Evolutionary conservation across 306 rosid species (phyloP), one percentile per base, ranked within the genome.

Genomic region (Begonia loranthoides): DNA sequence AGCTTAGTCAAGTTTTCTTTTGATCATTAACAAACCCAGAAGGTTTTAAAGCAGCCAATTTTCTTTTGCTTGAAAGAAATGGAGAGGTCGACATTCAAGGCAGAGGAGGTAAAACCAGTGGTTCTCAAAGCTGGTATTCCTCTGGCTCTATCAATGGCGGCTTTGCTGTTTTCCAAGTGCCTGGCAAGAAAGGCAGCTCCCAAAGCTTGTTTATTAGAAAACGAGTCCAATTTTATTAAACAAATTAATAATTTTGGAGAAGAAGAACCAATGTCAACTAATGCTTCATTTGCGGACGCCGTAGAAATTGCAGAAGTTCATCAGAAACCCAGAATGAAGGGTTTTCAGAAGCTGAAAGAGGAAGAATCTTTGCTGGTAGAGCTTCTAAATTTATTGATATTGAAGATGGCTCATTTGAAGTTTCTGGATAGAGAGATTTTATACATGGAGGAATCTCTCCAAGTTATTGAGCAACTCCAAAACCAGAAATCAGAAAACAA

Each of bases 91-190:
- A 9, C 68, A 12, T 61, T 78, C 28, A 81, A 71, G 45, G 56
- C 51, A 28, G 82, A 67, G 43, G 54, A 45, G 6, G 12, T 75
- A 13, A 72, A 62, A 69, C 79, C 81, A 51, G 41, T 70, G 41
- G 16, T 79, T 46, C 68, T 79, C 56, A 82, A 77, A 89, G 77
- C 68, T 54, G 94, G 79, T 40, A 71, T 89, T 73, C 79, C 97
- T 44, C 15, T 84, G 45, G 78, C 76, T 64, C 21, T 76, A 47
- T 75, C 89, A 24, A 19, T 78, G 40, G 94, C 81, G 59, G 89
- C 82, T 63, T 56, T 78, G 55, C 28, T 75, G 58, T 84, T 46
- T 67, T 80, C 75, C 17, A 73, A 61, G 76, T 63, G 77, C 60
- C 19, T 77, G 41, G 52, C 90, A 59, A 80, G 57, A 62, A 76